Evolutionary conservation across 2,329 filamentous ascomycete genomes (phyloP), one percentile per base, ranked within the genome.

Genomic region (Claviceps fusiformis): DNA sequence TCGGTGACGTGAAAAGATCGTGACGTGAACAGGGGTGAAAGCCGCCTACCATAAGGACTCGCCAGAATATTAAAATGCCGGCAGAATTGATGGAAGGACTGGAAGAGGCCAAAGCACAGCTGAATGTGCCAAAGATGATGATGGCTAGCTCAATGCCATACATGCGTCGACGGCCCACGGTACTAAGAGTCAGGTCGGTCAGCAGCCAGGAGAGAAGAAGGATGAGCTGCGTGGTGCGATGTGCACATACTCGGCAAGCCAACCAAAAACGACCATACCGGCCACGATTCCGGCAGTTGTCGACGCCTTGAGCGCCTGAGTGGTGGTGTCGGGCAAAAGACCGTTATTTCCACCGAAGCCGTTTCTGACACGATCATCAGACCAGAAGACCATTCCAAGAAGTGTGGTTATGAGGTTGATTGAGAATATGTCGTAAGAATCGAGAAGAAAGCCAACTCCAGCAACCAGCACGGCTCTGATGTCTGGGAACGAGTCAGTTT

Each of bases 401-500:
- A 91, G 80, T 49, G 76, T 78, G 1, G 82, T 85, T 51, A 87
- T 79, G 50, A 91, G 74, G 66, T 86, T 87, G 67, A 90, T 87
- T 64, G 88, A 85, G 67, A 93, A 93, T 62, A 90, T 87, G 61
- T 81, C 82, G 71, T 92, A 92, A 13, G 86, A 85, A 68, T 91
- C 88, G 50, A 88, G 85, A 66, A 92, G 89, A 74, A 93, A 92
- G 53, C 88, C 88, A 56, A 89, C 83, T 51, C 88, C 88, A 31
- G 87, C 87, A 3, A 92, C 87, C 7, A 87, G 69, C 3, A 89
- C 77, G 54, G 86, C 84, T 50, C 87, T 81, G 31, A 90, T 75
- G 70, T 91, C 71, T 75, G 48, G 29, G 5, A 7, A 48, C 47
- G n/a, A 51, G 45, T 53, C 43, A 55, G 54, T 31, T 45, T 49